Evolutionary conservation across 495 filamentous ascomycete species (phyloP).

Genomic region (Daldinia decipiens): DNA sequence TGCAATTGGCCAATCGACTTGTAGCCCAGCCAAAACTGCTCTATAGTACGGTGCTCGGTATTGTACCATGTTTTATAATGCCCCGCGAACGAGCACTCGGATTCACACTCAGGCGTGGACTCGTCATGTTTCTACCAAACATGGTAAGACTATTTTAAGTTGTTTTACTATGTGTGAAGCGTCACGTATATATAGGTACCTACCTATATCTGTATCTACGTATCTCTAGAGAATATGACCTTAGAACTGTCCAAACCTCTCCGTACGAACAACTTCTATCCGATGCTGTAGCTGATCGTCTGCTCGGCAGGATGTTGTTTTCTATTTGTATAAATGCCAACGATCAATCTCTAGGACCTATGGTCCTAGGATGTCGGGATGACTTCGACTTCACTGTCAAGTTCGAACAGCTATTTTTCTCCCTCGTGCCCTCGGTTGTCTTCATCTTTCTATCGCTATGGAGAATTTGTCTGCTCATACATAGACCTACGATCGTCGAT

Average conservation of each 20-base stretch:
- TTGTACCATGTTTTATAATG: conserved; percentile 14
- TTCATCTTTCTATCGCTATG: conserved; percentile 54
- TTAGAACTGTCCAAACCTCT: background rate
- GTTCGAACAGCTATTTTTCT: conserved; percentile 60
- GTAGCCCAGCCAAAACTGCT: background rate
- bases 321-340: conserved; percentile 25
- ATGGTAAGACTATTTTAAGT: background rate
- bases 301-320: conserved; percentile 22
- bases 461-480: conserved; percentile 46
- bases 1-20: background rate
- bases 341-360: conserved; percentile 36
- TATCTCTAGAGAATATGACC: background rate
- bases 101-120: background rate
- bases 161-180: background rate
- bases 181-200: too few species aligned
- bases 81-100: too few species aligned
- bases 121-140: background rate
- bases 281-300: background rate
- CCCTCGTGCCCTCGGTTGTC: conserved; percentile 53
- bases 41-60: conserved; percentile 3
- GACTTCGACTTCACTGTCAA: conserved; percentile 61
- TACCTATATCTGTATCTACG: too few species aligned
- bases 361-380: conserved; percentile 38
- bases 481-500: conserved; percentile 50
- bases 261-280: background rate